Base-by-base conservation (phyloP, 306 rosid genomes). In the Quillaja saponaria region DNA sequence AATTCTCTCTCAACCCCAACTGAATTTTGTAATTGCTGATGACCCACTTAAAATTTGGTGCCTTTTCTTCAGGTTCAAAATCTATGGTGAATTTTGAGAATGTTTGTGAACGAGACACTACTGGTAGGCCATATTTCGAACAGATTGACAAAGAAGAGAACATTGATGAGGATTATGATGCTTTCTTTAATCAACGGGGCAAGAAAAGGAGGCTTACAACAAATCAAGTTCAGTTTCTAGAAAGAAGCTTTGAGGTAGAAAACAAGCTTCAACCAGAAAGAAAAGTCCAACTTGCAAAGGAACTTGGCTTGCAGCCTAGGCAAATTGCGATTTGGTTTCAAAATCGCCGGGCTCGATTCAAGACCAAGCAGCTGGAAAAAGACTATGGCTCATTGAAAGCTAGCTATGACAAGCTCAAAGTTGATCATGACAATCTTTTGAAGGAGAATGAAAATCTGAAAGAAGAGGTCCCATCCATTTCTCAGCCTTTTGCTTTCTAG, bases 271-370 rank as follows among this genome's bases (percentile, higher is more conserved):
- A 89, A 66, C 98, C 95, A 10, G 96, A 92, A 37, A 84, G 95
- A 76, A 92, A 86, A 38, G 72, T 67, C 20, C 84, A 82, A 55
- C 96, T 92, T 34, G 95, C 96, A 0, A 81, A 85, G 47, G 98
- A 92, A 13, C 87, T 86, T 35, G 88, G 96, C 0, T 74, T 91
- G 78, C 87, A 76, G 76, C 95, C 98, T 40, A 86, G 98, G 58
- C 98, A 91, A 87, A 92, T 91, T 6, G 95, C 98, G 9, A 85
- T 91, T 41, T 91, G 98, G 98, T 91, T 91, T 47, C 98, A 91
- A 68, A 91, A 90, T 72, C 70, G 95, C 49, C 81, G 95, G 15
- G 97, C 92, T 57, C 85, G 94, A 55, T 85, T 66, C 55, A 90
- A 90, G 69, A 82, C 85, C 28, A 92, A 92, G 33, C 96, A 78